phyloP scores from a whole-genome alignment of 495 filamentous ascomycete species.

The Cladorrhinum samala region DNA sequence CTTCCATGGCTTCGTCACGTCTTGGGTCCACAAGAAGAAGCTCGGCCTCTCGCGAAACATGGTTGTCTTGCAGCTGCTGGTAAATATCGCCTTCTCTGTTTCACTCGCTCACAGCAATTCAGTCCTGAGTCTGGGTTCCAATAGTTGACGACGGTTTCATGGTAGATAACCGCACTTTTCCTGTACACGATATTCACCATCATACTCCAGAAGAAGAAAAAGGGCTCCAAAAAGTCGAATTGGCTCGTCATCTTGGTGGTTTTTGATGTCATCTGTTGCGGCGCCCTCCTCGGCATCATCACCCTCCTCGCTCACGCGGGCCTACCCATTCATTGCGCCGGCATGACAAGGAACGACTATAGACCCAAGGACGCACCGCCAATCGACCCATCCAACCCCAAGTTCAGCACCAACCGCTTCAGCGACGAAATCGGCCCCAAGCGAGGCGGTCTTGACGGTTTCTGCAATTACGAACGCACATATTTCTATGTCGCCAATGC shows the following conservation, averaged over 20 bases:
- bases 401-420: constrained; percentile 26
- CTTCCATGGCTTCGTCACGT: constrained; percentile 35
- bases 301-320: constrained; percentile 28
- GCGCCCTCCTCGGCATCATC: constrained; percentile 26
- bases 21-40: constrained; percentile 20
- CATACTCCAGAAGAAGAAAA: constrained; percentile 25
- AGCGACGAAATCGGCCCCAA: constrained; percentile 13
- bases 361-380: constrained; percentile 10
- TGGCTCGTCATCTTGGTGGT: constrained; percentile 24
- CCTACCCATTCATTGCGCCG: constrained; percentile 31
- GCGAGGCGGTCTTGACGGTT: constrained; percentile 27
- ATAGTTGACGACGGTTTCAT: constrained; percentile 1
- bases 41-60: constrained; percentile 25
- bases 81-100: constrained; percentile 15
- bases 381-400: constrained; percentile 3
- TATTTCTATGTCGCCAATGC: constrained; percentile 29
- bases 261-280: constrained; percentile 26
- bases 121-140: no score
- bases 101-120: no score
- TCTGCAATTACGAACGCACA: constrained; percentile 30
- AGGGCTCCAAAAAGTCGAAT: constrained; percentile 17
- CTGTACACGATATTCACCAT: constrained; percentile 32
- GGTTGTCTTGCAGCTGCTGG: constrained; percentile 32
- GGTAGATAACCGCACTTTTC: constrained; percentile 26
- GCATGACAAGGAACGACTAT: constrained; percentile 26